Percentiles rank a stretch among this genome's conserved stretches.
These are phyloP conservation scores for Mucor plumbeus DNA, from an alignment of 371 early-diverging fungal species.

Conservation along the genomic window DNA sequence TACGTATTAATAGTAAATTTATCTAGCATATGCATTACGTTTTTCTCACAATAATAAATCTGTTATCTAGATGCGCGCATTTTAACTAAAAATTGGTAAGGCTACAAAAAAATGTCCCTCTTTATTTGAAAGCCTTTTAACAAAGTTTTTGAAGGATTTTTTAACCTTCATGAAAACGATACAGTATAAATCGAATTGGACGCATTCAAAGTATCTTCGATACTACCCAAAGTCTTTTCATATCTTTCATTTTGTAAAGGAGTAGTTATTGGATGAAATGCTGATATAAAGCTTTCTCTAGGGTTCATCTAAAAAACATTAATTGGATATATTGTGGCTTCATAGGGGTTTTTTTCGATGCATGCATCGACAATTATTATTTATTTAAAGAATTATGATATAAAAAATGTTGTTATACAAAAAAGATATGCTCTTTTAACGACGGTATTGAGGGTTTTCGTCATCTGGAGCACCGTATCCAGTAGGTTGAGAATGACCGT, in stretches of 20 bases:
- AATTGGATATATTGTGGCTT: too few species aligned
- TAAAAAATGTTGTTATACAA: slow-evolving; percentile 1
- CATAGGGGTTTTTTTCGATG: background rate
- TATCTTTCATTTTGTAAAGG: too few species aligned
- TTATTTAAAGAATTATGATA: background rate
- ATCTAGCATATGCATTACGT: background rate
- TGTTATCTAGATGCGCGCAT: background rate
- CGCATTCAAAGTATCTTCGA: too few species aligned
- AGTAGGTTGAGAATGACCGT: background rate
- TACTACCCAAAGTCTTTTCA: too few species aligned
- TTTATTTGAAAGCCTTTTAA: background rate
- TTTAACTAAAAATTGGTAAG: background rate
- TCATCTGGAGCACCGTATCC: slow-evolving; percentile 37
- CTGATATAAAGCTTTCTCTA: too few species aligned
- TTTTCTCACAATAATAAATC: background rate
- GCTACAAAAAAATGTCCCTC: background rate
- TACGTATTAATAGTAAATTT: background rate
- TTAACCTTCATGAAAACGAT: too few species aligned
- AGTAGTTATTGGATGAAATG: too few species aligned
- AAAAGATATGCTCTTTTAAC: background rate
- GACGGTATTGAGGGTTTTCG: slow-evolving; percentile 16
- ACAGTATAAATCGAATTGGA: too few species aligned
- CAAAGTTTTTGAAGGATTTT: too few species aligned
- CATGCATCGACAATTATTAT: background rate
- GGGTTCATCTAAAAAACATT: too few species aligned